phyloP scores from a whole-genome alignment of 768 basidiomycete species.

The Mycena haematopus region DNA sequence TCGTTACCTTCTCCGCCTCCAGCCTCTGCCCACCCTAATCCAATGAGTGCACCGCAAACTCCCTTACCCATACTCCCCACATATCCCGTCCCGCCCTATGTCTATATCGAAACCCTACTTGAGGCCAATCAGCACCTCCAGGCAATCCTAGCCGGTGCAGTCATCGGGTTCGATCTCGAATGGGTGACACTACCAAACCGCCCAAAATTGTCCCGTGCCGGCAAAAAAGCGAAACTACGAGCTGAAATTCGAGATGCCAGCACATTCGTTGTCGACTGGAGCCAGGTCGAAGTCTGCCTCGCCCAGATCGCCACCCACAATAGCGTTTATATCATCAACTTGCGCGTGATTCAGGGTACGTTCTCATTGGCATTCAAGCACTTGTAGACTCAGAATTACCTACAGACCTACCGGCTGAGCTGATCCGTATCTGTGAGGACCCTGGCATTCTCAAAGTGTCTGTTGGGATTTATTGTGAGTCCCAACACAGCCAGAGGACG shows the following conservation, averaged over 20 bases:
- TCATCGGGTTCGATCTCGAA: no score
- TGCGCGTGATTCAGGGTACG: background rate
- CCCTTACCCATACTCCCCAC: no score
- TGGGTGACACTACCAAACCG: no score
- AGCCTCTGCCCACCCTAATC: no score
- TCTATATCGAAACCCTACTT: no score
- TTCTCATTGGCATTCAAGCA: background rate
- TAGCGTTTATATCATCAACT: background rate
- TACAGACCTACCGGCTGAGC: background rate
- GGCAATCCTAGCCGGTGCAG: no score
- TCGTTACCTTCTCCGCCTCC: no score
- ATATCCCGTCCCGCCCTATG: no score
- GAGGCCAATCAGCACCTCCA: no score
- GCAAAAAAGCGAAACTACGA: background rate
- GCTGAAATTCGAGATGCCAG: background rate
- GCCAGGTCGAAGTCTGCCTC: background rate
- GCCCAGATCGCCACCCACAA: background rate
- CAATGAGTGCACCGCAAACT: no score
- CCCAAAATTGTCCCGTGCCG: background rate
- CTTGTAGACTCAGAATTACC: background rate
- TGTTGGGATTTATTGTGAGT: background rate
- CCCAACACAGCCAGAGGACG: no score
- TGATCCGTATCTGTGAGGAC: background rate
- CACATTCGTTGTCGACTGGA: background rate
- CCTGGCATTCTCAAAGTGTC: background rate